Base-by-base conservation (phyloP, 2,329 filamentous ascomycete species). In the Verticillium albo-atrum region DNA sequence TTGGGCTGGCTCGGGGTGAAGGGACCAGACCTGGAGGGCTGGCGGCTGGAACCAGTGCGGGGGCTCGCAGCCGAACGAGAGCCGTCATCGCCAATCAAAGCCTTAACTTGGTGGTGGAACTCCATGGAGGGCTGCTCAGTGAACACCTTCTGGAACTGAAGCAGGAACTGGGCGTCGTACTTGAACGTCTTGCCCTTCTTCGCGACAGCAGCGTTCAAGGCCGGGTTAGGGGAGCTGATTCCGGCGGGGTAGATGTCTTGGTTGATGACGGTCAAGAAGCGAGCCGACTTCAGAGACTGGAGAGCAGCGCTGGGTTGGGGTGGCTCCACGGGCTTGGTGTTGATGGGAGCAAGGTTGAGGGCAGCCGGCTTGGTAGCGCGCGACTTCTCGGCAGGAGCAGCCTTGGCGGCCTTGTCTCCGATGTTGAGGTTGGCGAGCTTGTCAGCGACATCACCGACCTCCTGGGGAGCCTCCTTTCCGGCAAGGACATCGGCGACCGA, bases 141-240 rank as follows among this genome's bases (percentile, higher is more conserved):
- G 78, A 97, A 99, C 23, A 97, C 92, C 68, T 86, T 86, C 78
- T 97, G 91, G 82, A 99, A 99, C 72, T 99, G 95, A 30, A 99
- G 82, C 77, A 99, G 80, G 81, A 99, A 99, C 68, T 89, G 89
- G 69, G 93, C 91, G 77, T 98, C 92, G 75, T 99, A 99, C 74
- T 96, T 93, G 80, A 96, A 96, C 50, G 87, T 89, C 74, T 87
- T 89, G 62, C 86, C 87, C 78, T 93, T 94, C 74, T 89, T 91
- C 34, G 85, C 82, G 28, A 91, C 89, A 17, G 89, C 89, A 47
- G 84, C 80, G 74, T 98, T 99, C 65, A 97, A 79, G 3, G 94
- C 91, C 12, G 94, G 92, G 76, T 97, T 98, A 7, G 95, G 95
- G 27, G 93, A 97, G 62, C 83, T 85, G 72, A 98, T 89, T 58